Base-by-base conservation (phyloP, 1,139 yeast species). In the Yamadazyma spencermartinsiae region DNA sequence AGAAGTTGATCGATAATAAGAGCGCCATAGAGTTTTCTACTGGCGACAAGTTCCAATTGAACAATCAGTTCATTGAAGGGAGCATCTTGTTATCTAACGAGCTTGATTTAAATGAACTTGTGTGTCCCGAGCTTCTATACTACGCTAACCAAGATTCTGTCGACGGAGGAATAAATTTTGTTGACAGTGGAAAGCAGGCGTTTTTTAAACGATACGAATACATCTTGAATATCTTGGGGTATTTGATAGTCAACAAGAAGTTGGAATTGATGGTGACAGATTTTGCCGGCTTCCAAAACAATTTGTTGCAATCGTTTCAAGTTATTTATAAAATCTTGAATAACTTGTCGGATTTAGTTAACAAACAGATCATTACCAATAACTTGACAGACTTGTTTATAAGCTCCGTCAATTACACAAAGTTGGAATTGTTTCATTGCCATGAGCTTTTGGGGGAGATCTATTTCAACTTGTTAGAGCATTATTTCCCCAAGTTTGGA, bases 391-490 rank as follows among this genome's bases (percentile, higher is more conserved):
- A 75, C 43, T 58, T 76, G 10, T 80, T 85, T 48, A 72, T 77
- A 33, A 77, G 79, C 49, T 68, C 79, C 13, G 59, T 82, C 35
- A 70, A 69, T 35, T 80, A 76, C 50, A 76, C 85, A 51, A 78
- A 87, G 43, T 76, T 76, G 37, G 80, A 80, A 48, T 63, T 86
- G 24, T 72, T 79, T 42, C 68, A 67, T 36, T 82, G 82, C 50
- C 95, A 89, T 56, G 96, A 87, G 50, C 56, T 74, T 3, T 61
- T 90, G 43, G 84, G 92, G 30, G 85, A 81, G 54, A 65, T 88
- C 3, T 61, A 84, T 21, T 79, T 58, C 52, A 79, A 83, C 10
- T 58, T 74, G 37, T 58, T 73, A 9, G 68, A 69, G 11, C 61
- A 63, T 19, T 68, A 71, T 30, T 48, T 56, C 18, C 50, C 65